Base-by-base conservation (phyloP, 2,329 filamentous ascomycete genomes). In the Lithohypha guttulata region DNA sequence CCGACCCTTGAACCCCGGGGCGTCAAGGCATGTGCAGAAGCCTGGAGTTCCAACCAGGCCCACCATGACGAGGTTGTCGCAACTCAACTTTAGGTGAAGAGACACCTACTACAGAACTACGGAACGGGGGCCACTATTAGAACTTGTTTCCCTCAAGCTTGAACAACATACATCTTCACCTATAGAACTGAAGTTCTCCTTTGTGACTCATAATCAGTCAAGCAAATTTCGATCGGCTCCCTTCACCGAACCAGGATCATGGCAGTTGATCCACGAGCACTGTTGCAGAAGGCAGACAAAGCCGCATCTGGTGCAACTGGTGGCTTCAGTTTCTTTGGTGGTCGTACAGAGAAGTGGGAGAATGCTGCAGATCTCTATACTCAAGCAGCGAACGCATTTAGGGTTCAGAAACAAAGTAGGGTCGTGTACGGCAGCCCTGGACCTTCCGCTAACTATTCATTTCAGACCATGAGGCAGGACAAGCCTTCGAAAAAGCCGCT, bases 311-410 rank as follows among this genome's bases (percentile, higher is more conserved):
- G 80, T 51, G 87, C 89, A 27, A 69, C 75, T 14, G 70, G 81
- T 19, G 87, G 87, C 53, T 95, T 94, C 65, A 84, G 79, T 59
- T 78, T 94, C 63, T 95, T 98, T 53, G 84, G 86, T 29, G 84
- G 84, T 31, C 75, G 79, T 42, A 74, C 83, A 54, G 86, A 94
- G 48, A 96, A 95, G 63, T 87, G 84, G 57, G 83, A 93, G 64
- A 77, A 79, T 64, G 89, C 89, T 10, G 84, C 83, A 47, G 86
- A 95, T 51, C 68, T 91, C 48, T 96, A 86, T 58, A 78, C 75
- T 44, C 79, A 93, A 60, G 89, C 89, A 27, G 91, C 80, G 46
- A 94, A 95, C 66, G 84, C 84, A 43, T 96, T 93, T 61, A 76
- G 84, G 56, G 77, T 93, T 69, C 80, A 91, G 63, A 84, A 84